Conservation (phyloP, 164 flowering plant species). For the Kingdonia uniflora region DNA sequence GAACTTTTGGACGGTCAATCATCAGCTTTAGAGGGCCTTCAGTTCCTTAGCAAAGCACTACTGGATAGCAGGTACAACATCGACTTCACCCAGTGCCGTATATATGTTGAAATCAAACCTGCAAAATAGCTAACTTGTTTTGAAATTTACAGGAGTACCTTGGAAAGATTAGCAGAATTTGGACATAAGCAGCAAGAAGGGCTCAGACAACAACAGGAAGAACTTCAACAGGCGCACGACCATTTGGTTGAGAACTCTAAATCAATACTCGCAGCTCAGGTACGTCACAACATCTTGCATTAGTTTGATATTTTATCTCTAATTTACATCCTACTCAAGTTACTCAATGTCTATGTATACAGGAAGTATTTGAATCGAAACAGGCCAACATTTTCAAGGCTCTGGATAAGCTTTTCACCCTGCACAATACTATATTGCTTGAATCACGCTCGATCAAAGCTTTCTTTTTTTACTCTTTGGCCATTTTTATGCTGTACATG, state of each 20-base stretch:
- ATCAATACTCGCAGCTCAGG: constrained; percentile 79
- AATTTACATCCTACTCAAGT: too few species aligned
- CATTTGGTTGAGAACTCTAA: constrained; percentile 55
- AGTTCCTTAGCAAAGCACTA: constrained; percentile 46
- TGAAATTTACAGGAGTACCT: constrained; percentile 38
- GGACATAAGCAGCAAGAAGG: constrained; percentile 65
- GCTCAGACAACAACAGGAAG: constrained; percentile 49
- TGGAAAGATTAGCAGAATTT: constrained; percentile 48
- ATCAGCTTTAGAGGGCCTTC: constrained; percentile 55
- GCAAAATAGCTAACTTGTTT: too few species aligned
- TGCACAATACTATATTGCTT: constrained; percentile 56
- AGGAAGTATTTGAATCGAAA: constrained; percentile 76
- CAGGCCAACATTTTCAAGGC: constrained; percentile 72
- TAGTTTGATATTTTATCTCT: too few species aligned
- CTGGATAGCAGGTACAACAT: constrained; percentile 74
- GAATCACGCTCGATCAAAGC: constrained; percentile 66
- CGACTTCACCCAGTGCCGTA: neutral
- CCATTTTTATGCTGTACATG: constrained; percentile 48
- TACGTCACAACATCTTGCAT: too few species aligned
- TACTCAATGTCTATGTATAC: too few species aligned
- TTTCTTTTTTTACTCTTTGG: constrained; percentile 37
- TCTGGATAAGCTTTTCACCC: constrained; percentile 53
- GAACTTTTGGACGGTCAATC: constrained; percentile 65
- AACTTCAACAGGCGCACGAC: constrained; percentile 63
- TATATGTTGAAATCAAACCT: too few species aligned